phyloP scores from a whole-genome alignment of 352 stramenopile genomes.

The Globisporangium polare region DNA sequence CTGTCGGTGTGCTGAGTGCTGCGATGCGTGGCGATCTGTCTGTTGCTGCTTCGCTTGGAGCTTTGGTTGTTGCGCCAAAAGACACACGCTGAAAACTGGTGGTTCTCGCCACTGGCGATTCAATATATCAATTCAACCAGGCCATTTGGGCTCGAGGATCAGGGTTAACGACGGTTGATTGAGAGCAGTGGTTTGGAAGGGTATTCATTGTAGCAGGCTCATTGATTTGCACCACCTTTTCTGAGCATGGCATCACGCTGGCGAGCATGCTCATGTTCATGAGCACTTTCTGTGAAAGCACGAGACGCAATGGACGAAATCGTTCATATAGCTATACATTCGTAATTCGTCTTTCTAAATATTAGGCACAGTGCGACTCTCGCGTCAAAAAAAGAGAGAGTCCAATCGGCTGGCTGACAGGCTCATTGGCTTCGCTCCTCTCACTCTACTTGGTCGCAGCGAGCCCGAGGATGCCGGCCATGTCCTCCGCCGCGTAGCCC shows the following conservation, averaged over 20 bases:
- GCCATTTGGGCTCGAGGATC: neutral
- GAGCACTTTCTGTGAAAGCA: neutral
- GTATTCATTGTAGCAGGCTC: slow-evolving; percentile 1
- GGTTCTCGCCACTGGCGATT: slow-evolving; percentile 8
- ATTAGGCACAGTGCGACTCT: neutral
- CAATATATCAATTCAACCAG: slow-evolving; percentile 8
- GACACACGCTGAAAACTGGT: slow-evolving; percentile 14
- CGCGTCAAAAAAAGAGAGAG: slow-evolving; percentile 1
- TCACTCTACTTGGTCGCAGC: slow-evolving; percentile 20
- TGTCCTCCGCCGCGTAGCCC: slow-evolving; percentile 74
- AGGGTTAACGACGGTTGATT: neutral
- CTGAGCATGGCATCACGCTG: neutral
- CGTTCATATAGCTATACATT: slow-evolving; percentile 14
- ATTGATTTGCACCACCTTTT: neutral
- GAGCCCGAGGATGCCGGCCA: slow-evolving; percentile 83
- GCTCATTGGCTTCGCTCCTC: too few species aligned
- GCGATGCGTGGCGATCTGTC: neutral
- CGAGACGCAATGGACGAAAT: neutral
- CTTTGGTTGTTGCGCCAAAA: slow-evolving; percentile 11
- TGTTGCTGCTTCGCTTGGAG: neutral
- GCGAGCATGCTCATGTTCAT: neutral
- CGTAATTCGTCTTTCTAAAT: slow-evolving; percentile 12
- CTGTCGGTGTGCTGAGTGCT: too few species aligned
- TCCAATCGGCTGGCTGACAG: neutral
- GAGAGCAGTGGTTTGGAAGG: neutral